phyloP scores from a whole-genome alignment of 768 basidiomycete species.

The Psilocybe azurescens region DNA sequence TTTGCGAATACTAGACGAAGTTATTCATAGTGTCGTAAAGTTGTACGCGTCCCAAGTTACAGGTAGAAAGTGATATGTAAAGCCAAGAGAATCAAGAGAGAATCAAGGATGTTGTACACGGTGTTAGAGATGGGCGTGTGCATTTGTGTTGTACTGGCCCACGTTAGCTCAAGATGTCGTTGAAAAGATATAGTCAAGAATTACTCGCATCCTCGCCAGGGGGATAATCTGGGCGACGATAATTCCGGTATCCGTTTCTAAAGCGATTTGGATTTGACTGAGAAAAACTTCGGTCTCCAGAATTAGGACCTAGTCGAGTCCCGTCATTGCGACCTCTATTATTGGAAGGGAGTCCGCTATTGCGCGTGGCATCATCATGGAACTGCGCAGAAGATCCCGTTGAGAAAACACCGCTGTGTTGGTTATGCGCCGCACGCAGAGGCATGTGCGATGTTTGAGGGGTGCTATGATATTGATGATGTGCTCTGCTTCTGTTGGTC shows the following conservation, averaged over 20 bases:
- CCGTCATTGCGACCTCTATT: neutral
- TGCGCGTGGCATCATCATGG: neutral
- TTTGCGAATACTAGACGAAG: neutral
- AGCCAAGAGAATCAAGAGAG: neutral
- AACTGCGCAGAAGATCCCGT: constrained; percentile 6
- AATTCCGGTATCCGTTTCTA: neutral
- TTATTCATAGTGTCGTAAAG: neutral
- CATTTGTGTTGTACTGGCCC: neutral
- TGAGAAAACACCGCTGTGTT: neutral
- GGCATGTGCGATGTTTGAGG: neutral
- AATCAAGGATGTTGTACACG: neutral
- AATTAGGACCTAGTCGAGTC: neutral
- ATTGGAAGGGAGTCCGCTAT: neutral
- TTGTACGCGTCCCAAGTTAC: neutral
- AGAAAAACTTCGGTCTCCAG: neutral
- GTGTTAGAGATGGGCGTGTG: neutral
- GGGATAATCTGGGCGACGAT: neutral
- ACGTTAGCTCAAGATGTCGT: neutral
- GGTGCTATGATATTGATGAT: neutral
- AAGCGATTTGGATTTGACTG: neutral
- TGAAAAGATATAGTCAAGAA: neutral
- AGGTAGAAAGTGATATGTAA: neutral
- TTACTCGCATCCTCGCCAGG: constrained; percentile 3
- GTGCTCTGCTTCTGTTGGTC: neutral
- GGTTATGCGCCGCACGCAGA: neutral